Evolutionary conservation across 306 rosid genomes (phyloP), one percentile per base, ranked within the genome.

Genomic region (Canavalia gladiata): DNA sequence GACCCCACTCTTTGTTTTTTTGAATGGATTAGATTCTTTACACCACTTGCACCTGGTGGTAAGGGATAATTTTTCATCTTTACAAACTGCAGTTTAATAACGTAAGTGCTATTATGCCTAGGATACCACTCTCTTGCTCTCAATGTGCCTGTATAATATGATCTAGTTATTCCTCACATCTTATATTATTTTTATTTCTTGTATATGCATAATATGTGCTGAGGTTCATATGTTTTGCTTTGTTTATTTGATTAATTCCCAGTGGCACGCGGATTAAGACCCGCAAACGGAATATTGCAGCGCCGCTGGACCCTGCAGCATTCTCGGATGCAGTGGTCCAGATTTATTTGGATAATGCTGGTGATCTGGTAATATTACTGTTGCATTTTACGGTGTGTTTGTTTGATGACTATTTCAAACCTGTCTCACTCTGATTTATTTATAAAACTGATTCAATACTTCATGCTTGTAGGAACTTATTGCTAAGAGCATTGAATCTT

Each of bases 231-330:
- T 78, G 18, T 33, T 68, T 60, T 56, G 33, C 3, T 59, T 73
- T 47, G 45, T 30, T 77, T 66, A 12, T 86, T 35, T 18, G 25
- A 18, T 37, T 10, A 49, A 68, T 69, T 45, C 78, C 18, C 84
- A 96, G 99, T 85, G 99, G 99, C 83, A 96, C 99, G 99, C 99
- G 99, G 99, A 96, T 96, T 94, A 96, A 96, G 98, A 96, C 99
- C 99, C 99, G 99, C 99, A 96, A 96, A 96, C 99, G 99, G 97
- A 96, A 96, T 84, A 96, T 96, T 81, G 95, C 99, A 31, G 98
- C 92, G 51, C 99, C 99, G 0, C 97, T 96, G 98, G 99, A 96
- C 98, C 98, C 98, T 93, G 98, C 99, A 89, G 93, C 99, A 65
- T 96, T 96, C 84, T 80, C 99, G 57, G 99, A 96, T 93, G 99